Percentiles rank a stretch among this genome's conserved stretches.
These are phyloP conservation scores for Venturia asperata DNA, from an alignment of 2,329 filamentous ascomycete species.

Conservation along the genomic window DNA sequence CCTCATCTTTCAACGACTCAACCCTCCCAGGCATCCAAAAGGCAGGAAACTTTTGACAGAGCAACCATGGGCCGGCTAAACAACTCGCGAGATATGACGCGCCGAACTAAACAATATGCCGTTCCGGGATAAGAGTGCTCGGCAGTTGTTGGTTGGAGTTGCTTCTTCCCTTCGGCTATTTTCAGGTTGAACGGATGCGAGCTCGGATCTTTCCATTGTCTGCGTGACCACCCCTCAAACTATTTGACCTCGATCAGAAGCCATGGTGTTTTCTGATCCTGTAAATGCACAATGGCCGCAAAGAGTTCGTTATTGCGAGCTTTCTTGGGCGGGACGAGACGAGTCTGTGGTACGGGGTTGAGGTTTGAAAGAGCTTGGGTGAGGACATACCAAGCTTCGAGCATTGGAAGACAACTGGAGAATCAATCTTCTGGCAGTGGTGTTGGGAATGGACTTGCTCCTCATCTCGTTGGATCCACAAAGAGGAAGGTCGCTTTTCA, in stretches of 20 bases:
- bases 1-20: slow-evolving; percentile 63
- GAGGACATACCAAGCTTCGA: slow-evolving; percentile 4
- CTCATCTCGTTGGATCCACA: neutral
- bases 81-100: neutral
- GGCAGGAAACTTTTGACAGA: slow-evolving; percentile 24
- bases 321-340: neutral
- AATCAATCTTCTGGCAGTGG: neutral
- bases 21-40: slow-evolving; percentile 58
- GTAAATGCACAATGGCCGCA: slow-evolving; percentile 1
- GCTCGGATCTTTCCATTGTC: neutral
- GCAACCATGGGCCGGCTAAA: slow-evolving; percentile 7
- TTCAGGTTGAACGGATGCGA: slow-evolving; percentile 4
- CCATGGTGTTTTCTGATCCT: neutral
- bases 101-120: neutral
- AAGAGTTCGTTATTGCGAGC: neutral
- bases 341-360: neutral
- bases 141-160: neutral
- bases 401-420: slow-evolving; percentile 4
- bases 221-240: slow-evolving; percentile 10
- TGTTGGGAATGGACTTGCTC: slow-evolving; percentile 4
- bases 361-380: slow-evolving; percentile 10
- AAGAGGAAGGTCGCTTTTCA: neutral
- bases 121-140: slow-evolving; percentile 3
- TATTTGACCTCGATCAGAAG: neutral
- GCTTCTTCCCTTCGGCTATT: slow-evolving; percentile 8